These are phyloP conservation scores for Fusarium compactum DNA, from an alignment of 2,329 filamentous ascomycete species.

Conservation along the genomic window DNA sequence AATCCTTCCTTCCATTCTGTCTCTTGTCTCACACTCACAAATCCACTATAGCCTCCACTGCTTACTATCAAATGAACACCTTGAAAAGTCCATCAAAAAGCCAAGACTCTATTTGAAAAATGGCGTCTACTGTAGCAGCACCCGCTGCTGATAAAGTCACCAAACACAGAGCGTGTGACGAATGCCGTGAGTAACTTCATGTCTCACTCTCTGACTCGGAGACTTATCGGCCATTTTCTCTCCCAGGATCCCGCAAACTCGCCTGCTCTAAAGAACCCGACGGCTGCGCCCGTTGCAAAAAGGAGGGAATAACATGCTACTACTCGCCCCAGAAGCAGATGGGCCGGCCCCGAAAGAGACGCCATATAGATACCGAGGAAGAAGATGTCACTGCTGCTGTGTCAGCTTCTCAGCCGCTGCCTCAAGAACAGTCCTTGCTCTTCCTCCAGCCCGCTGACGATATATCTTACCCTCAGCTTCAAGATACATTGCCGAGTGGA, in stretches of 20 bases:
- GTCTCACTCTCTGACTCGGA: conserved; percentile 36
- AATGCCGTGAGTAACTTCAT: conserved; percentile 67
- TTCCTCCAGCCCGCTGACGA: conserved; percentile 9
- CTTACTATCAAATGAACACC: background rate
- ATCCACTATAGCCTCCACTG: background rate
- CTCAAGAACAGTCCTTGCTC: conserved; percentile 7
- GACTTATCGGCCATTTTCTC: conserved; percentile 44
- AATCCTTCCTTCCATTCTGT: conserved; percentile 5
- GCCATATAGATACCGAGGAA: conserved; percentile 50
- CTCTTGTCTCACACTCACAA: conserved; percentile 9
- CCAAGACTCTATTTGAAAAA: conserved; percentile 11
- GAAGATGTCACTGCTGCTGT: conserved; percentile 46
- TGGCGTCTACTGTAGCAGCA: conserved; percentile 38
- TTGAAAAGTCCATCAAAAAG: background rate
- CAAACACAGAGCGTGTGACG: conserved; percentile 74
- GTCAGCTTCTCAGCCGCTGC: conserved; percentile 6
- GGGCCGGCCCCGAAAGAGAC: conserved; percentile 73
- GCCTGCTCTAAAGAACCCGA: conserved; percentile 72
- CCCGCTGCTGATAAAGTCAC: conserved; percentile 43
- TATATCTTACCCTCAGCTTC: conserved; percentile 9
- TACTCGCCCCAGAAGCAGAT: conserved; percentile 76
- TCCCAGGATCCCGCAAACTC: conserved; percentile 70
- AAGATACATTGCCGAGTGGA: conserved; percentile 8
- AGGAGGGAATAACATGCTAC: conserved; percentile 68
- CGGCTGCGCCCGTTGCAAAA: conserved; percentile 69